Conservation (phyloP, 306 rosid species). For the Malus domestica region DNA sequence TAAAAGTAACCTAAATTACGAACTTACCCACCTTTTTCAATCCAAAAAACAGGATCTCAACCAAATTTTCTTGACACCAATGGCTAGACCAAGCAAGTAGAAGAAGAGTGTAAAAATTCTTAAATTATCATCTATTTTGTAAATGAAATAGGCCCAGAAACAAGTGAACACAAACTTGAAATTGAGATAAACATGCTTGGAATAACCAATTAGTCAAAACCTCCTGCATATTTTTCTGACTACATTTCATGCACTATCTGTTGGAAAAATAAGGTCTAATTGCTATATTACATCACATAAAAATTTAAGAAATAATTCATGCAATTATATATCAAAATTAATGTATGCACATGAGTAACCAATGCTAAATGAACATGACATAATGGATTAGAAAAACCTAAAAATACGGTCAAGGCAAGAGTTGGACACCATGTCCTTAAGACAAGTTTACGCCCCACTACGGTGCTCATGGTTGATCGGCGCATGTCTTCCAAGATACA, state of each 20-base stretch:
- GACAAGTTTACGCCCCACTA: too few relatives aligned
- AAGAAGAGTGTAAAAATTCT: not conserved
- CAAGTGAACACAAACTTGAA: not conserved
- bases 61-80: not conserved
- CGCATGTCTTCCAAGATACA: too few relatives aligned
- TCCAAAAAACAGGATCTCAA: not conserved
- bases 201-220: constrained; percentile 7
- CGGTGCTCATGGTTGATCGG: too few relatives aligned
- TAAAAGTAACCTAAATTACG: not conserved
- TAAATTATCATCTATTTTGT: not conserved
- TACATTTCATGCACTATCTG: not conserved
- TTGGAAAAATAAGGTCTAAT: too few relatives aligned
- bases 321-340: too few relatives aligned
- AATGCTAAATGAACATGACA: too few relatives aligned
- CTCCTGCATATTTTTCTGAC: not conserved
- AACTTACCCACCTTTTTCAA: not conserved
- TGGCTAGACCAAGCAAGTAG: not conserved
- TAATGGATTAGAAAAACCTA: too few relatives aligned
- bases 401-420: too few relatives aligned
- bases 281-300: too few relatives aligned
- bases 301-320: too few relatives aligned
- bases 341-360: too few relatives aligned
- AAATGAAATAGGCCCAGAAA: not conserved
- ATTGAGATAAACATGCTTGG: not conserved
- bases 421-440: too few relatives aligned